Conservation (phyloP, 2,329 filamentous ascomycete genomes). For the Fusarium camptoceras region DNA sequence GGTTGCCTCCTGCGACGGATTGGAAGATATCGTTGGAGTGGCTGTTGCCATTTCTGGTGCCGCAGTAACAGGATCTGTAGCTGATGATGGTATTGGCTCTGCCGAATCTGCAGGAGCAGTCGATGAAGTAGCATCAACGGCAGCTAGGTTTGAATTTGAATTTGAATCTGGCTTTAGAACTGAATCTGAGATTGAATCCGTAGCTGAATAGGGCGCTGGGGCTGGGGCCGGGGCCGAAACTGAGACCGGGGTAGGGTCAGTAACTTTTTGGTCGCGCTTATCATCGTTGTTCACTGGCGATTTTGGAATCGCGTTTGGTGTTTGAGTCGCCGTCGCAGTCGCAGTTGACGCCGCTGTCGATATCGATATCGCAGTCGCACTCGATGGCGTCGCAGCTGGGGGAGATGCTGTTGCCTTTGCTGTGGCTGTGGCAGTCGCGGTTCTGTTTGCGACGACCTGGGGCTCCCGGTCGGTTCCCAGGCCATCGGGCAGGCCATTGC, state of each 20-base stretch:
- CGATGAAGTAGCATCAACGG: constrained; percentile 7
- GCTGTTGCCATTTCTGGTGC: constrained; percentile 14
- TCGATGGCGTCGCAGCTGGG: constrained; percentile 18
- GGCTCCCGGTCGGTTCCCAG: constrained; percentile 39
- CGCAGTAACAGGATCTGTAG: constrained; percentile 7
- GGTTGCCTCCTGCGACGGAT: constrained; percentile 9
- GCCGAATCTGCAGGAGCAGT: constrained; percentile 12
- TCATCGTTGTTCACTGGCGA: constrained; percentile 28
- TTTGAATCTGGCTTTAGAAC: constrained; percentile 14
- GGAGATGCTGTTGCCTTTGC: constrained; percentile 9
- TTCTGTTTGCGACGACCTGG: constrained; percentile 41
- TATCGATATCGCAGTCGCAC: constrained; percentile 26
- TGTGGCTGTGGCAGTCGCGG: constrained; percentile 16
- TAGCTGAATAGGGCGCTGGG: constrained; percentile 4
- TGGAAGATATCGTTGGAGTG: constrained; percentile 12
- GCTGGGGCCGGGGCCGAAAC: background rate
- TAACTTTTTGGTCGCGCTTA: constrained; percentile 28
- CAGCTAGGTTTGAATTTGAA: background rate
- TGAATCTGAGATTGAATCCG: constrained; percentile 8
- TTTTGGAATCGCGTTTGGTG: constrained; percentile 25
- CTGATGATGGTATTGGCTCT: constrained; percentile 26
- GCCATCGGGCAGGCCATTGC: constrained; percentile 45
- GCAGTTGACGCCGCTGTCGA: constrained; percentile 22
- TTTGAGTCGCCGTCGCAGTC: constrained; percentile 14
- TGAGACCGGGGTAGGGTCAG: constrained; percentile 14